These are phyloP conservation scores for Chenopodium album DNA, from an alignment of 148 eudicot species.

Conservation along the genomic window DNA sequence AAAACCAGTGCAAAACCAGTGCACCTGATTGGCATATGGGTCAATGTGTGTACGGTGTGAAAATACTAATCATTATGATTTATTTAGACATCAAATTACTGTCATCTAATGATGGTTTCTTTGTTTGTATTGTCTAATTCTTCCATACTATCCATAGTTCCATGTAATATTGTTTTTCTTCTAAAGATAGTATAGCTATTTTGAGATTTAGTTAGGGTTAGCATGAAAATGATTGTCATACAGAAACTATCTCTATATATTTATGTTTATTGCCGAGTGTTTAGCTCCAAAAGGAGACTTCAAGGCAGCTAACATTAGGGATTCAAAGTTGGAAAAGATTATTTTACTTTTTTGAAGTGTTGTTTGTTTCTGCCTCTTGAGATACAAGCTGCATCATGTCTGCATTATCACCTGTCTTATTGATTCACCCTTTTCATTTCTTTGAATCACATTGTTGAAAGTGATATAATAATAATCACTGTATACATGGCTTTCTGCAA, in stretches of 20 bases:
- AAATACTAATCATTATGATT: neutral
- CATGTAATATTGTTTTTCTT: slow-evolving; percentile 1
- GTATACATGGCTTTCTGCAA: too few relatives aligned
- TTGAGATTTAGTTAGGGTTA: neutral
- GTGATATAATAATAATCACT: too few relatives aligned
- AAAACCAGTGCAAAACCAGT: neutral
- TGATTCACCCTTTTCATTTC: too few relatives aligned
- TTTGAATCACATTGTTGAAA: too few relatives aligned
- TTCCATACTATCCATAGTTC: too few relatives aligned
- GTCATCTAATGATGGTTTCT: neutral
- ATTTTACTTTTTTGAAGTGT: neutral
- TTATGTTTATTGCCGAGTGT: neutral
- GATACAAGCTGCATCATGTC: neutral
- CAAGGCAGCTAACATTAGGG: neutral
- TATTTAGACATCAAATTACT: too few relatives aligned
- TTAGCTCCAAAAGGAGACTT: neutral
- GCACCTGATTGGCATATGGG: neutral
- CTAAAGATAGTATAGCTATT: neutral
- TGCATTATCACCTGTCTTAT: neutral
- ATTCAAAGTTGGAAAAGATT: neutral
- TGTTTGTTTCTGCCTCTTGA: neutral
- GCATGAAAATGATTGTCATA: neutral
- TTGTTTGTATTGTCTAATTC: neutral
- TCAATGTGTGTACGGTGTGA: neutral
- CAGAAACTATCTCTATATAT: neutral